Percentiles rank a stretch among this genome's conserved stretches.
Conservation (phyloP, 164 flowering plant species). For the Vitis cinerea region DNA sequence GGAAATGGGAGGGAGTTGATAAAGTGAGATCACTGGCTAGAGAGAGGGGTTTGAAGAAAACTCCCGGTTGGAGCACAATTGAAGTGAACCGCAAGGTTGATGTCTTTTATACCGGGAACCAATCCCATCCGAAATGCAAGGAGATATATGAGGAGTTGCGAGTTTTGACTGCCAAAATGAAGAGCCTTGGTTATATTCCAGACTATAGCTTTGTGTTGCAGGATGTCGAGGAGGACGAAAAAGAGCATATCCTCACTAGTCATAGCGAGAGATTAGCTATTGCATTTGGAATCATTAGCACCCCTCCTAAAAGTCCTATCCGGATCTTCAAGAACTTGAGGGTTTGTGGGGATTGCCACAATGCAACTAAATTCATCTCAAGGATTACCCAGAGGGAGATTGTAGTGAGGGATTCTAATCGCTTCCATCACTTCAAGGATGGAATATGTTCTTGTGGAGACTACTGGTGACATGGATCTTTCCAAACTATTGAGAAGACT, state of each 20-base stretch:
- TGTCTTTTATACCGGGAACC: slow-evolving; percentile 63
- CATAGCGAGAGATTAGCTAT: slow-evolving; percentile 74
- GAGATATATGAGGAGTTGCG: slow-evolving; percentile 47
- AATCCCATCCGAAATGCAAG: slow-evolving; percentile 44
- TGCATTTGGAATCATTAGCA: slow-evolving; percentile 54
- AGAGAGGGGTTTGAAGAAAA: slow-evolving; percentile 60
- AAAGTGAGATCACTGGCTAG: slow-evolving; percentile 54
- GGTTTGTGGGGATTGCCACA: slow-evolving; percentile 48
- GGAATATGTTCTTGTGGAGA: neutral
- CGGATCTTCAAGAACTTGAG: slow-evolving; percentile 60
- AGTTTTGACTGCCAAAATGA: slow-evolving; percentile 43
- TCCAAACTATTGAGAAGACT: too few relatives aligned
- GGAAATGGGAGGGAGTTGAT: slow-evolving; percentile 62
- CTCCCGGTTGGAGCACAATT: slow-evolving; percentile 79
- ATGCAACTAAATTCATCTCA: too few relatives aligned
- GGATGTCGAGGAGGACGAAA: slow-evolving; percentile 78
- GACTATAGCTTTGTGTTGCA: slow-evolving; percentile 68
- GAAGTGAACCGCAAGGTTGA: slow-evolving; percentile 45
- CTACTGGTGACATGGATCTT: too few relatives aligned
- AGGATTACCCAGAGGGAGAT: too few relatives aligned
- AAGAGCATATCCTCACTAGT: slow-evolving; percentile 53
- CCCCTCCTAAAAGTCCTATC: slow-evolving; percentile 45
- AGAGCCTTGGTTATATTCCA: slow-evolving; percentile 61
- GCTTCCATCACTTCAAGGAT: neutral
- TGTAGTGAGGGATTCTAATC: too few relatives aligned